These are phyloP conservation scores for Trametes versicolor DNA, from an alignment of 1,284 basidiomycete species.

Conservation along the genomic window DNA sequence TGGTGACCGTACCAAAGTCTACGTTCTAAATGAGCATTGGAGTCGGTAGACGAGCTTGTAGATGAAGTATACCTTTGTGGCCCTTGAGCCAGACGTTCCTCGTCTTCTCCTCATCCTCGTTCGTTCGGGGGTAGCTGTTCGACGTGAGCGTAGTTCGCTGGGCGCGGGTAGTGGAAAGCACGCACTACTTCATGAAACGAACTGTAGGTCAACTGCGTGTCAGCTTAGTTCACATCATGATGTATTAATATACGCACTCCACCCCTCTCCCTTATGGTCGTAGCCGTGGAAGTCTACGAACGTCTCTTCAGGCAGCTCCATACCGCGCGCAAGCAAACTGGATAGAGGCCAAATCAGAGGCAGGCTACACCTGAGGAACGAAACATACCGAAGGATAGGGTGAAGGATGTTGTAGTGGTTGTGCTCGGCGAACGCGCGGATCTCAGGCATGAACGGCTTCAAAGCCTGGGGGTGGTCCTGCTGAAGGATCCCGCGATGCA, in stretches of 20 bases:
- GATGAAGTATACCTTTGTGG: slow-evolving; percentile 56
- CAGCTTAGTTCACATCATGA: slow-evolving; percentile 20
- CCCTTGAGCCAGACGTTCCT: slow-evolving; percentile 55
- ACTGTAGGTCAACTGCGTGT: slow-evolving; percentile 42
- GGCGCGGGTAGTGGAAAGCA: neutral
- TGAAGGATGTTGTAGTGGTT: slow-evolving; percentile 61
- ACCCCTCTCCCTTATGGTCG: slow-evolving; percentile 43
- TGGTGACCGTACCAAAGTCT: slow-evolving; percentile 69
- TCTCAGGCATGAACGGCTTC: slow-evolving; percentile 64
- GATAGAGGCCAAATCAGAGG: no score
- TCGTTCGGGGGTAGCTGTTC: slow-evolving; percentile 52
- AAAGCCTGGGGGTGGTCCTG: slow-evolving; percentile 57
- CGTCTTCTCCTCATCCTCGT: slow-evolving; percentile 63
- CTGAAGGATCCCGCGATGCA: slow-evolving; percentile 56
- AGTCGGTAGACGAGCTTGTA: neutral
- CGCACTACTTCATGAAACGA: slow-evolving; percentile 67
- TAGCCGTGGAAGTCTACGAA: slow-evolving; percentile 46
- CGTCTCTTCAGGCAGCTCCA: slow-evolving; percentile 49
- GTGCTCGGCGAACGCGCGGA: slow-evolving; percentile 59
- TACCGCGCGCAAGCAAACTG: slow-evolving; percentile 55
- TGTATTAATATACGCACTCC: slow-evolving; percentile 33
- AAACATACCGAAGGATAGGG: slow-evolving; percentile 54
- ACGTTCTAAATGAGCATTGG: neutral
- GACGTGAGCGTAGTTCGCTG: neutral
- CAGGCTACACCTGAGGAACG: neutral